Evolutionary conservation across 495 filamentous ascomycete species (phyloP), one percentile per base, ranked within the genome.

Genomic region (Symbiotaphrina buchneri): DNA sequence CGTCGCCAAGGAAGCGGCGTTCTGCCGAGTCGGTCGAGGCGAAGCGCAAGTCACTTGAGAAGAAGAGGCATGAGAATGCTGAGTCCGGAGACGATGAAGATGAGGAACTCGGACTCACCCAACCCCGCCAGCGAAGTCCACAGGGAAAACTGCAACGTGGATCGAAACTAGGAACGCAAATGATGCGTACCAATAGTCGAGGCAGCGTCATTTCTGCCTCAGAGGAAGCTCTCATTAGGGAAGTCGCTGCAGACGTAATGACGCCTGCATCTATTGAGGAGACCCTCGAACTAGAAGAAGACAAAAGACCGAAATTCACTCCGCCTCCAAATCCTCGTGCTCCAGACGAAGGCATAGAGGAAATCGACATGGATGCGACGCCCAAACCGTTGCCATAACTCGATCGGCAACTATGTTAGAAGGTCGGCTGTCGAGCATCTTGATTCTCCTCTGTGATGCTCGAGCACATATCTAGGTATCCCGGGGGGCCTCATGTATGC

Each of bases 61-160:
- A 67, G 37, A 64, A 73, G 32, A 64, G 72, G 6, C 58, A 71
- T 35, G 80, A 91, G 37, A 71, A 75, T 39, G 78, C 67, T 8
- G 81, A 87, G 41, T 90, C 78, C 18, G 81, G 80, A 0, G 83
- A 90, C 42, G 83, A 92, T 41, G 83, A 93, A 49, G 83, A 93
- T 31, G 83, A 92, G 31, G 83, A 90, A 42, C 64, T 90, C 7
- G 79, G 77, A 6, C 56, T 64, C 33, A 43, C 58, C 16, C 59
- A 59, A 19, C 53, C 61, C 5, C 62, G 70, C 15, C 51, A 63
- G 10, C 62, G 60, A 38, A 73, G 65, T 36, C 72, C 74, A 4
- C 56, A 59, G 24, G 45, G 43, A 20, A 54, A 18, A 55, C 66
- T n/a, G 57, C 58, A 26, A 46, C 46, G 36, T 19, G 72, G 61